phyloP scores from a whole-genome alignment of 2,329 filamentous ascomycete genomes.

The Balansia obtecta region DNA sequence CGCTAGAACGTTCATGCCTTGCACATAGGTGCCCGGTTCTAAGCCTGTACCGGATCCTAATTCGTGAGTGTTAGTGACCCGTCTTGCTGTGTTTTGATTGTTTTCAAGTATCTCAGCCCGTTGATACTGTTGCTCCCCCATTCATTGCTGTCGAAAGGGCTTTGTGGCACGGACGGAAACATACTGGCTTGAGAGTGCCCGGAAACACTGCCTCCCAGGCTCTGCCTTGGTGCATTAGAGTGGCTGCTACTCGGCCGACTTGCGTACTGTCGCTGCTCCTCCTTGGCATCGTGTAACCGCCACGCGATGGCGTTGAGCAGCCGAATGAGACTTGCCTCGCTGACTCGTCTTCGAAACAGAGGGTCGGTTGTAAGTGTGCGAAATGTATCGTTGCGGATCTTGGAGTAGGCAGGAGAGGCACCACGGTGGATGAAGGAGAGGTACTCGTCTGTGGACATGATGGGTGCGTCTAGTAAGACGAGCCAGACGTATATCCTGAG shows the following conservation, averaged over 20 bases:
- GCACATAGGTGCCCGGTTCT: constrained; percentile 80
- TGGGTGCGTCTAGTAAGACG: constrained; percentile 76
- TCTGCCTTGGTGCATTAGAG: constrained; percentile 20
- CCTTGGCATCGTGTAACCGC: constrained; percentile 72
- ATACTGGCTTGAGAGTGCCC: constrained; percentile 26
- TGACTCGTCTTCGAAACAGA: constrained; percentile 90
- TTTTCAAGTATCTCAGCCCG: not conserved
- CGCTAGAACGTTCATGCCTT: constrained; percentile 97
- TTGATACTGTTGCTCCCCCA: too few relatives aligned
- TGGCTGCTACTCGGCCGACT: constrained; percentile 27
- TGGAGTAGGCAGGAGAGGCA: constrained; percentile 86
- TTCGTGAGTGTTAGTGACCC: constrained; percentile 35
- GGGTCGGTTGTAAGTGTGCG: constrained; percentile 92
- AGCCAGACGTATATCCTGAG: constrained; percentile 94
- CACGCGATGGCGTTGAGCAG: constrained; percentile 91
- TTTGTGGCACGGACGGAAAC: constrained; percentile 17
- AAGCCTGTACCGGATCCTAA: constrained; percentile 43
- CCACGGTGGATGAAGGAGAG: constrained; percentile 84
- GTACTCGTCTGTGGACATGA: constrained; percentile 78
- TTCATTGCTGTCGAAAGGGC: not conserved
- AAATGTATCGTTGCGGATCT: constrained; percentile 97
- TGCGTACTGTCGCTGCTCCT: constrained; percentile 26
- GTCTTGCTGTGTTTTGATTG: not conserved
- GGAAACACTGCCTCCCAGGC: constrained; percentile 21
- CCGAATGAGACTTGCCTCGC: constrained; percentile 87